Percentiles rank a stretch among this genome's conserved stretches.
Evolutionary conservation across 2,329 filamentous ascomycete genomes (phyloP).

Genomic region (Pseudogymnoascus sp.): DNA sequence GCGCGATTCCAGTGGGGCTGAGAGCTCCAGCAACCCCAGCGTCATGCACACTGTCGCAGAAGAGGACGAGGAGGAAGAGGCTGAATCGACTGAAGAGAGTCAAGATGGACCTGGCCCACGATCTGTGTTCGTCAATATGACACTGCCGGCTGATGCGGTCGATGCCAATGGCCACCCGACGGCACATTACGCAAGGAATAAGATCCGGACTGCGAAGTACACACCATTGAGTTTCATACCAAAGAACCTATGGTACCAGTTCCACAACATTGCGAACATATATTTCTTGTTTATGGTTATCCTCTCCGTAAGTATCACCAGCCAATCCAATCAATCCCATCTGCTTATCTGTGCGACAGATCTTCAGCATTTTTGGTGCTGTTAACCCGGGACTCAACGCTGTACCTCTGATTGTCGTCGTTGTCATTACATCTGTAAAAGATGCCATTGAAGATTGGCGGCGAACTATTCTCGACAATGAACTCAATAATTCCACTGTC

Average conservation of each 20-base stretch:
- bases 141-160: slow-evolving; percentile 64
- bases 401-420: slow-evolving; percentile 87
- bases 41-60: slow-evolving; percentile 8
- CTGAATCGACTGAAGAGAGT: slow-evolving; percentile 32
- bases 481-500: slow-evolving; percentile 92
- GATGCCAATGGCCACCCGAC: slow-evolving; percentile 74
- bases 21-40: slow-evolving; percentile 22
- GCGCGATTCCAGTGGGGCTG: slow-evolving; percentile 38
- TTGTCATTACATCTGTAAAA: slow-evolving; percentile 81
- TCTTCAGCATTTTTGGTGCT: slow-evolving; percentile 93
- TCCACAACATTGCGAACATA: slow-evolving; percentile 96
- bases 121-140: slow-evolving; percentile 76
- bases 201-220: slow-evolving; percentile 96
- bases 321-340: slow-evolving; percentile 11
- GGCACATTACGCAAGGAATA: slow-evolving; percentile 74
- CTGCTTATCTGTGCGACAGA: slow-evolving; percentile 44
- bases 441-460: slow-evolving; percentile 95
- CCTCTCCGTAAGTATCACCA: slow-evolving; percentile 63
- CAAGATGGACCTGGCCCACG: slow-evolving; percentile 36
- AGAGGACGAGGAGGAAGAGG: slow-evolving; percentile 17
- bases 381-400: slow-evolving; percentile 83
- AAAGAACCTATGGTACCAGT: slow-evolving; percentile 96
- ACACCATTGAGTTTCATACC: slow-evolving; percentile 90
- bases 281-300: slow-evolving; percentile 98
- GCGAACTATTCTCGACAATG: slow-evolving; percentile 80